Conservation (phyloP, 2,329 filamentous ascomycete species). For the Cladorrhinum sp. region DNA sequence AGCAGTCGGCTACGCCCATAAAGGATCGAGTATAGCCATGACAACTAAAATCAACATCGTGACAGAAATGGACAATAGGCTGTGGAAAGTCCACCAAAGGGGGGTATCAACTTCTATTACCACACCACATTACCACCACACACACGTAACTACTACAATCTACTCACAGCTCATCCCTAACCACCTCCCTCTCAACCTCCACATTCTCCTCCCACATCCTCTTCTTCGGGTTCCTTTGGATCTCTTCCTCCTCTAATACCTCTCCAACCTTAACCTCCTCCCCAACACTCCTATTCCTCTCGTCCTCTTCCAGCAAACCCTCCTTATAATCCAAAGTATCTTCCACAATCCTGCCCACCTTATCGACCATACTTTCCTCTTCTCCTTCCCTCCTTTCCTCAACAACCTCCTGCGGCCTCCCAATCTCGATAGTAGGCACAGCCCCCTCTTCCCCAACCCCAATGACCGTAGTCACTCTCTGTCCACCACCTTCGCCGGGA, state of each 20-base stretch:
- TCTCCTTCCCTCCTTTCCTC: conserved; percentile 23
- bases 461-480: conserved; percentile 27
- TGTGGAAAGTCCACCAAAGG: neutral
- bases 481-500: conserved; percentile 19
- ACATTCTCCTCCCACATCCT: conserved; percentile 55
- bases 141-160: no score
- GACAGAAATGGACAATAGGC: no score
- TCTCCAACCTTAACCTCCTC: conserved; percentile 38
- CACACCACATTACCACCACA: no score
- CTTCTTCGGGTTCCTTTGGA: conserved; percentile 55
- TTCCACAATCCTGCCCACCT: conserved; percentile 50
- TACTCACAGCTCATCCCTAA: conserved; percentile 32
- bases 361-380: conserved; percentile 45
- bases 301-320: conserved; percentile 26
- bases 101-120: neutral
- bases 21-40: no score
- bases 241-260: conserved; percentile 31
- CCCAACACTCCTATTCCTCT: conserved; percentile 23
- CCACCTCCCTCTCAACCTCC: conserved; percentile 22
- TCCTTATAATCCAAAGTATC: conserved; percentile 29
- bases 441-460: conserved; percentile 38
- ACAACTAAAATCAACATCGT: no score
- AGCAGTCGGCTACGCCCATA: no score
- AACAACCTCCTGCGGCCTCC: conserved; percentile 24
- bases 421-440: conserved; percentile 51